These are phyloP conservation scores for Boechera retrofracta DNA, from an alignment of 345 rosid species.

Conservation along the genomic window DNA sequence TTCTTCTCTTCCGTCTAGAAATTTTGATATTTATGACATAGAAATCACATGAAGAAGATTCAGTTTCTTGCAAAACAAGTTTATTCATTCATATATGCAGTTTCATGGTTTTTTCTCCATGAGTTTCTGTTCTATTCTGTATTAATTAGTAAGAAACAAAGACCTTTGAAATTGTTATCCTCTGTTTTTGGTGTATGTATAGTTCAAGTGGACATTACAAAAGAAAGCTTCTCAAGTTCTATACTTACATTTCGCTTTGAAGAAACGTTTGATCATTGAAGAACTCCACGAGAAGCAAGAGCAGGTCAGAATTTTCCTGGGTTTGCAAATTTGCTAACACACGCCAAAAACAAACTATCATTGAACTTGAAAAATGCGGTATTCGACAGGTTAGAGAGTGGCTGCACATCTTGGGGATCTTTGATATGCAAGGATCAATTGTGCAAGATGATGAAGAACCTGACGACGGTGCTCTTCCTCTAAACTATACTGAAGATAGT, in stretches of 20 bases:
- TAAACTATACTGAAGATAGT: conserved; percentile 63
- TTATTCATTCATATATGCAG: not conserved
- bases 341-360: not conserved
- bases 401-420: conserved; percentile 85
- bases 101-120: not conserved
- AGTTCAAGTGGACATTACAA: conserved; percentile 84
- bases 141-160: not conserved
- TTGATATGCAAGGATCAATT: conserved; percentile 63
- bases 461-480: conserved; percentile 83
- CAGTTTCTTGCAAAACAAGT: not conserved
- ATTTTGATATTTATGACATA: not conserved
- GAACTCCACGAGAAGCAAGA: conserved; percentile 92
- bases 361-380: conserved; percentile 6
- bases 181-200: conserved; percentile 46
- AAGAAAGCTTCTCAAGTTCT: conserved; percentile 98
- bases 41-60: not conserved
- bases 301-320: conserved; percentile 54
- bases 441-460: conserved; percentile 92
- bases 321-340: conserved; percentile 22
- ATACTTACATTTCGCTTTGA: conserved; percentile 77
- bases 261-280: conserved; percentile 75
- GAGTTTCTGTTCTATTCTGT: conserved; percentile 6
- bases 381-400: conserved; percentile 80
- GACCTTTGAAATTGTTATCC: not conserved
- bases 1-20: not conserved